phyloP scores from a whole-genome alignment of 192 early-diverging fungal genomes.

The Gorgonomyces haynaldii region DNA sequence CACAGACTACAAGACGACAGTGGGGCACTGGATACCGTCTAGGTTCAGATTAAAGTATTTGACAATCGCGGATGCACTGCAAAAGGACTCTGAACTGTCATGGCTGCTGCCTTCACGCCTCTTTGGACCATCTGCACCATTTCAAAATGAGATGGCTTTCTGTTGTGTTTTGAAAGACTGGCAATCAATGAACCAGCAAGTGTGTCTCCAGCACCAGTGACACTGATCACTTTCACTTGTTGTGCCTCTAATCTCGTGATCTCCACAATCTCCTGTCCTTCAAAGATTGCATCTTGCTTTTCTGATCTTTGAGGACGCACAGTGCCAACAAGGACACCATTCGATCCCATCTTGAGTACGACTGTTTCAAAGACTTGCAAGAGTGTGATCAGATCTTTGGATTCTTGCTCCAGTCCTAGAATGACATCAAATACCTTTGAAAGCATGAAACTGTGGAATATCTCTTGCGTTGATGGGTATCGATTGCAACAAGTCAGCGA shows the following conservation, averaged over 20 bases:
- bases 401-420: background rate
- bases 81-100: background rate
- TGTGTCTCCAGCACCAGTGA: conserved; percentile 18
- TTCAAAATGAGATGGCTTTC: background rate
- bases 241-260: too few species aligned
- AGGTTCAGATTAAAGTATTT: background rate
- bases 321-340: background rate
- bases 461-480: background rate
- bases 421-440: background rate
- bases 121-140: background rate
- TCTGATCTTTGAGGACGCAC: background rate
- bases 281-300: background rate
- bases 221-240: background rate
- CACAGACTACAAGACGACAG: background rate
- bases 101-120: background rate
- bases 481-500: conserved; percentile 1
- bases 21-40: conserved; percentile 2
- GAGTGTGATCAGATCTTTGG: background rate
- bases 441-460: too few species aligned
- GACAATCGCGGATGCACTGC: too few species aligned
- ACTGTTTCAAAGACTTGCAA: background rate
- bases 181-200: conserved; percentile 8
- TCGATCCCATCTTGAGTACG: background rate
- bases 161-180: conserved; percentile 4
- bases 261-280: background rate